Conservation (phyloP, 805 yeast species). For the Cyberlindnera sargentensis region DNA sequence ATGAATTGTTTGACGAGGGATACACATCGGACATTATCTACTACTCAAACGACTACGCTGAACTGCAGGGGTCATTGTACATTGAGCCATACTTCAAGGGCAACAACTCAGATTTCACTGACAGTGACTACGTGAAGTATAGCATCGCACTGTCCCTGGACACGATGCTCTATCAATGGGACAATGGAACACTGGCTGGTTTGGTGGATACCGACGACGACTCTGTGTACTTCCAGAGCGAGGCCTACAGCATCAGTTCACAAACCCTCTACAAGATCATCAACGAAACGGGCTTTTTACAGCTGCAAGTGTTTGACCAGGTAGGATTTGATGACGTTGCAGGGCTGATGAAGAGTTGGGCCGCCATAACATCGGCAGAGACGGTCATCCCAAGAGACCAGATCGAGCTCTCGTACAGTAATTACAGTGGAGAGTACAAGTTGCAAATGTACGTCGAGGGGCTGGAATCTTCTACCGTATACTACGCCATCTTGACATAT, state of each 20-base stretch:
- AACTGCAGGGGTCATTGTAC: conserved; percentile 3
- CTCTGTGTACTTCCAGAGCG: conserved; percentile 61
- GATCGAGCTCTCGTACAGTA: conserved; percentile 3
- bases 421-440: conserved; percentile 28
- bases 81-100: conserved; percentile 8
- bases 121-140: conserved; percentile 6
- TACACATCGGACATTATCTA: conserved; percentile 9
- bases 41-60: conserved; percentile 5
- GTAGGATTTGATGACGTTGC: not conserved
- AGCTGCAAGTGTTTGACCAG: conserved; percentile 8
- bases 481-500: conserved; percentile 57
- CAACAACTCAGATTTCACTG: conserved; percentile 2
- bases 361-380: conserved; percentile 6
- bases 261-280: conserved; percentile 5
- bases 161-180: conserved; percentile 66
- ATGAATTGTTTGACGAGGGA: conserved; percentile 10
- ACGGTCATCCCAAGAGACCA: conserved; percentile 1
- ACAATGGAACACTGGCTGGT: conserved; percentile 43
- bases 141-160: conserved; percentile 60
- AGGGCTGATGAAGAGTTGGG: conserved; percentile 8
- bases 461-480: conserved; percentile 52
- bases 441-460: conserved; percentile 60
- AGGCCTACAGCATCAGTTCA: conserved; percentile 32
- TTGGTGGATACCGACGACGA: conserved; percentile 66
- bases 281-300: conserved; percentile 2